These are phyloP conservation scores for Annulohypoxylon nitens DNA, from an alignment of 495 filamentous ascomycete species.

Conservation along the genomic window DNA sequence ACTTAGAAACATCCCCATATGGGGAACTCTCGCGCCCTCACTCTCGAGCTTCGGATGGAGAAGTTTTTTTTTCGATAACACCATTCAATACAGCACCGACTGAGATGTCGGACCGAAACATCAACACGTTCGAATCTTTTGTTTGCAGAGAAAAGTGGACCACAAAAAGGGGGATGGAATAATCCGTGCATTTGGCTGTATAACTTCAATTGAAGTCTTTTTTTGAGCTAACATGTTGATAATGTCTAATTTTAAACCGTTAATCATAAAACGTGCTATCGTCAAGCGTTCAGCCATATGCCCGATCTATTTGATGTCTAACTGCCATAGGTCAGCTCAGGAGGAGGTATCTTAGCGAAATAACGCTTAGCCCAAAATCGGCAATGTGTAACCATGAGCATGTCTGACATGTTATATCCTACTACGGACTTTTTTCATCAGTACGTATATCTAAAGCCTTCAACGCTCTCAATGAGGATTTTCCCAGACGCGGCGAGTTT, in stretches of 20 bases:
- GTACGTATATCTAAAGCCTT: conserved; percentile 68
- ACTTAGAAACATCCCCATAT: no score
- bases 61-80: no score
- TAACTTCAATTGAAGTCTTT: no score
- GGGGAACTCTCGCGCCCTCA: no score
- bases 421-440: conserved; percentile 34
- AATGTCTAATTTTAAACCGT: neutral
- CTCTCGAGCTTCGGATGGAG: no score
- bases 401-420: neutral
- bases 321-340: neutral
- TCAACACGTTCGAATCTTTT: no score
- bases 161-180: neutral
- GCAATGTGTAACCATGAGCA: neutral
- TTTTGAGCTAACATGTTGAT: no score
- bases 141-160: no score
- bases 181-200: no score
- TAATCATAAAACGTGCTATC: conserved; percentile 13
- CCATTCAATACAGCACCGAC: no score
- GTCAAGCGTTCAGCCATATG: neutral
- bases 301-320: neutral
- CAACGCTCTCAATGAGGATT: conserved; percentile 67
- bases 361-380: no score
- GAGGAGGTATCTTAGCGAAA: neutral
- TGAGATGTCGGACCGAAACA: no score
- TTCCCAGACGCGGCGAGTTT: conserved; percentile 61